Conservation (phyloP, 331 rosid genomes). For the Ulmus americana region DNA sequence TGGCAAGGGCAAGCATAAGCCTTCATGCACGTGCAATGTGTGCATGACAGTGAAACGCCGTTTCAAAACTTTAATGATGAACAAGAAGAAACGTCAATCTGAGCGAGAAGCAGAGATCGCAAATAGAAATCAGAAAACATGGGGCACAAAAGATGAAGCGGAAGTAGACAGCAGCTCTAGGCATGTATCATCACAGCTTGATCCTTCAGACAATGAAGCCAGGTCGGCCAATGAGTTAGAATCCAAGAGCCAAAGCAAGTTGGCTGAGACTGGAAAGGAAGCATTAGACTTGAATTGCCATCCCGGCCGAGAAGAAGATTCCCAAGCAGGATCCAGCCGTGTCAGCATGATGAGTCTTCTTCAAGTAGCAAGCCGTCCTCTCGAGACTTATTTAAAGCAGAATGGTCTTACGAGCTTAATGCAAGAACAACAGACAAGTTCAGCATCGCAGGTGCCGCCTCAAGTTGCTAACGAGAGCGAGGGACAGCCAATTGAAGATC, state of each 20-base stretch:
- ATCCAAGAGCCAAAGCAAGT: constrained; percentile 49
- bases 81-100: constrained; percentile 92
- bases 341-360: constrained; percentile 78
- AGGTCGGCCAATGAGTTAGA: constrained; percentile 54
- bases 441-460: constrained; percentile 48
- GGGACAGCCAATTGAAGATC: constrained; percentile 49
- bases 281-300: constrained; percentile 73
- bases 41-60: constrained; percentile 97
- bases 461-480: constrained; percentile 60
- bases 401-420: constrained; percentile 81
- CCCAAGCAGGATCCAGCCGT: constrained; percentile 38
- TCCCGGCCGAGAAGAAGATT: constrained; percentile 64
- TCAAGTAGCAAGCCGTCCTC: constrained; percentile 76
- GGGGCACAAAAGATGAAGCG: constrained; percentile 61
- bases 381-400: constrained; percentile 73
- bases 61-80: constrained; percentile 90
- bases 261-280: constrained; percentile 63
- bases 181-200: constrained; percentile 50
- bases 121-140: constrained; percentile 57
- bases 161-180: constrained; percentile 68
- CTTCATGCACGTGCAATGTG: constrained; percentile 86
- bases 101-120: constrained; percentile 98
- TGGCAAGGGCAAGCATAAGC: constrained; percentile 99
- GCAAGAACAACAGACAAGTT: constrained; percentile 62
- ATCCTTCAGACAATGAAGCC: constrained; percentile 56